Evolutionary conservation across 2,329 filamentous ascomycete species (phyloP), one percentile per base, ranked within the genome.

Genomic region (Dothidotthia symphoricarpi): DNA sequence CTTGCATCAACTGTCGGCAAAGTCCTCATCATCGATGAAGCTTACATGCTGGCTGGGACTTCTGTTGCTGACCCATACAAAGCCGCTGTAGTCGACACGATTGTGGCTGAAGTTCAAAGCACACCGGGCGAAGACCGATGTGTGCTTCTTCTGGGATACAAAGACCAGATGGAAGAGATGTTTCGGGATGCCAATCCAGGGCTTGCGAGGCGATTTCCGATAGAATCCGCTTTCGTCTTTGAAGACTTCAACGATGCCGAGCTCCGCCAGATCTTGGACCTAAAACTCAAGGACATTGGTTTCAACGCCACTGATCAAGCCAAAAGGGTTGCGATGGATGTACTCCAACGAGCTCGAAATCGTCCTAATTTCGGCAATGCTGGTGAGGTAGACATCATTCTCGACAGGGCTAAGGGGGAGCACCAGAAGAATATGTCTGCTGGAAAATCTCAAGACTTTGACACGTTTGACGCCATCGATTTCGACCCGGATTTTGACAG

Each of bases 11-110:
- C 83, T 0, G 47, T 75, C 0, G 86, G 87, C 0, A 91, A 90
- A 47, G 84, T 90, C 0, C 73, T 91, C 0, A 78, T 91, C 11
- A 88, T 91, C 3, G 86, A 91, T 45, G 86, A 93, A 56, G 86
- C 86, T 0, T 90, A 91, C 47, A 80, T 81, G 24, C 70, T 91
- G 0, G 77, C 73, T 30, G 61, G 56, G 0, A 54, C 60, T 1
- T 34, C 36, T 0, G 45, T 69, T 11, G 58, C 66, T 1, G 75
- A 81, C 47, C 41, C 47, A 0, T 88, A 67, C 66, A 83, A 79
- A 57, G 75, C 71, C 0, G 82, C 80, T 0, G 82, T 87, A 1
- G 73, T 88, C 3, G 85, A 89, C 49, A 88, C 83, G 0, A 81
- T 88, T 10, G 85, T 88, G 0, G 81, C 83, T 0, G 81, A 87